These are phyloP conservation scores for Leptomonas pyrrhocoris DNA, from an alignment of 208 protist genomes.

Conservation along the genomic window DNA sequence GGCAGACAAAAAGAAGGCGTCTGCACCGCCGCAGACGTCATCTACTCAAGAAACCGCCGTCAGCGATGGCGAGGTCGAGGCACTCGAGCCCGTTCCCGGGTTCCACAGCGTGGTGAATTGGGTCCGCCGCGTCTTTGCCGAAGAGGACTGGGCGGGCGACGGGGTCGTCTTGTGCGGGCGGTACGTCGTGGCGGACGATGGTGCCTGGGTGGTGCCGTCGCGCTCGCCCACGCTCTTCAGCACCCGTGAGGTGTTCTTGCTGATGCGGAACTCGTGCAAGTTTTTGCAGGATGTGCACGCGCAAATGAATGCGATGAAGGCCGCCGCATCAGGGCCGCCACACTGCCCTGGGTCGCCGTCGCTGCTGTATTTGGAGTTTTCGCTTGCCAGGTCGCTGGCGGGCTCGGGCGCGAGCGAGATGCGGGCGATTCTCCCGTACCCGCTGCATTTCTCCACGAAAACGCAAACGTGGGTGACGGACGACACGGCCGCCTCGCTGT, in stretches of 20 bases:
- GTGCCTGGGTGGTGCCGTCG: conserved; percentile 73
- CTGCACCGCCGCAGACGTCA: neutral
- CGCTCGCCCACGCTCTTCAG: conserved; percentile 52
- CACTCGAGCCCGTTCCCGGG: conserved; percentile 7
- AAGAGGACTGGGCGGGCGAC: conserved; percentile 33
- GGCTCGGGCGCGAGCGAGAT: conserved; percentile 63
- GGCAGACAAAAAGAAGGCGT: neutral
- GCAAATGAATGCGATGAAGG: conserved; percentile 32
- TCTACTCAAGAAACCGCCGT: neutral
- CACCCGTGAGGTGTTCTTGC: conserved; percentile 74
- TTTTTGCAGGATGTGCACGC: conserved; percentile 71
- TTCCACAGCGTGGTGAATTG: conserved; percentile 71
- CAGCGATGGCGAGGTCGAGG: conserved; percentile 4
- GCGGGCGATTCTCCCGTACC: conserved; percentile 73
- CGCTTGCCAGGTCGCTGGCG: conserved; percentile 61
- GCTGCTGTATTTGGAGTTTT: conserved; percentile 45
- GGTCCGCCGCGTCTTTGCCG: conserved; percentile 39
- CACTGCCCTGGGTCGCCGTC: neutral
- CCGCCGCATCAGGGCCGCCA: neutral
- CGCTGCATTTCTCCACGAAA: conserved; percentile 12
- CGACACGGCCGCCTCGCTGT: conserved; percentile 23
- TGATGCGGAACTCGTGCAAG: conserved; percentile 83
- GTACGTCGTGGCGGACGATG: conserved; percentile 82
- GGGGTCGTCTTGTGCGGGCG: conserved; percentile 83
- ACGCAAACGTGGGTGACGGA: conserved; percentile 3